Evolutionary conservation across 2,329 filamentous ascomycete species (phyloP), one percentile per base, ranked within the genome.

Genomic region (Clonostachys chloroleuca): DNA sequence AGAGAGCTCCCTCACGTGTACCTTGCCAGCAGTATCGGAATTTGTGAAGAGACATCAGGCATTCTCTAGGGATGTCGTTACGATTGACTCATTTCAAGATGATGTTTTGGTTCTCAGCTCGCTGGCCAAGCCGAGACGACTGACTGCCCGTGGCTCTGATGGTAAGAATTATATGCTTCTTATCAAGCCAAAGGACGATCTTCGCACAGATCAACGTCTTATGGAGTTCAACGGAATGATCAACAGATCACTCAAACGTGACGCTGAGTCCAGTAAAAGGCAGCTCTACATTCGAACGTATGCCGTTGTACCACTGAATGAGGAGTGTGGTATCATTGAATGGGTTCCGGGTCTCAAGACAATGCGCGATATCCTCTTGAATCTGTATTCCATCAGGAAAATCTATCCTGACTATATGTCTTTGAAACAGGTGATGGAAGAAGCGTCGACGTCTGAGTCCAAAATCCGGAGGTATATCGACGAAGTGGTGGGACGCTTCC

Each of bases 181-280:
- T 47, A 95, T 95, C 73, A 99, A 99, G 61, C 95, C 94, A 9
- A 97, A 97, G 65, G 94, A 99, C 63, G 95, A 99, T 64, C 79
- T 99, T 20, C 87, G 94, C 44, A 99, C 95, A 55, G 95, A 99
- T 59, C 92, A 97, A 65, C 89, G 94, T 45, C 83, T 99, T 17
- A 99, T 99, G 92, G 95, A 99, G 62, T 99, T 99, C 74, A 99
- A 97, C 63, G 84, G 87, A 42, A 94, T 97, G 81, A 97, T 99
- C 72, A 99, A 99, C 63, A 81, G 94, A 49, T 90, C 92, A 4
- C 70, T 99, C 48, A 96, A 96, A 62, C 84, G 88, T 51, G 92
- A 97, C 59, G 85, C 92, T 3, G 92, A 96, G 61, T 89, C 91
- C 14, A 95, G 89, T 65, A 87, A 89, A 63, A 83, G 94, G 14